phyloP scores from a whole-genome alignment of 2,329 filamentous ascomycete genomes.

The Aureobasidium sp. region DNA sequence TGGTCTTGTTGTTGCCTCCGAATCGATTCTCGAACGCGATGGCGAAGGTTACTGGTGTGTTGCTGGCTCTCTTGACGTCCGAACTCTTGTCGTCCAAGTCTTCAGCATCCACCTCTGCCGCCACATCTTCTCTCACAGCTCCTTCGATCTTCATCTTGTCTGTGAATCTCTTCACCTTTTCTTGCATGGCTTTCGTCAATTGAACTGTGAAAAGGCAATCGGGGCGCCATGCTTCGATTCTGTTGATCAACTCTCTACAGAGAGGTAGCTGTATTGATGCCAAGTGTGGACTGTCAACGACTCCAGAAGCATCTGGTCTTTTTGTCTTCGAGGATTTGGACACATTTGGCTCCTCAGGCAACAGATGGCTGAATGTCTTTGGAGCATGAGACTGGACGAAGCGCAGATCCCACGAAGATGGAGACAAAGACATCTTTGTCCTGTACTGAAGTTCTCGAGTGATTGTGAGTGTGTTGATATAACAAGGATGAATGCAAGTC shows the following conservation, averaged over 20 bases:
- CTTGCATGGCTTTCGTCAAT: neutral
- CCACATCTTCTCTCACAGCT: neutral
- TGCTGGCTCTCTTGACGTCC: neutral
- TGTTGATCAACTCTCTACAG: neutral
- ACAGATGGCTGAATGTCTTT: neutral
- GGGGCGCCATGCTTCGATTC: neutral
- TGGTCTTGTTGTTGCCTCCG: neutral
- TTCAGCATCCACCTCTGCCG: neutral
- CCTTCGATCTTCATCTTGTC: neutral
- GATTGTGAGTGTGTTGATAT: neutral
- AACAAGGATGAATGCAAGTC: neutral
- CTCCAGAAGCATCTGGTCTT: neutral
- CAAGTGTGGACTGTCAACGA: neutral
- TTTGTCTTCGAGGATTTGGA: neutral
- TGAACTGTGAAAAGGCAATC: neutral
- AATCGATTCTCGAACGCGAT: neutral
- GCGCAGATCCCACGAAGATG: neutral
- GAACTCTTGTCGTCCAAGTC: neutral
- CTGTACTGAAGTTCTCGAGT: neutral
- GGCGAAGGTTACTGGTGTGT: neutral
- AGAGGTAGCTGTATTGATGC: conserved; percentile 2
- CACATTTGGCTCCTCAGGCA: neutral
- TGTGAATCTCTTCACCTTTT: neutral
- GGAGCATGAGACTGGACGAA: neutral
- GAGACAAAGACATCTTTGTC: neutral